Evolutionary conservation across 352 stramenopile genomes (phyloP), one percentile per base, ranked within the genome.

Genomic region (Globisporangium radiosum): DNA sequence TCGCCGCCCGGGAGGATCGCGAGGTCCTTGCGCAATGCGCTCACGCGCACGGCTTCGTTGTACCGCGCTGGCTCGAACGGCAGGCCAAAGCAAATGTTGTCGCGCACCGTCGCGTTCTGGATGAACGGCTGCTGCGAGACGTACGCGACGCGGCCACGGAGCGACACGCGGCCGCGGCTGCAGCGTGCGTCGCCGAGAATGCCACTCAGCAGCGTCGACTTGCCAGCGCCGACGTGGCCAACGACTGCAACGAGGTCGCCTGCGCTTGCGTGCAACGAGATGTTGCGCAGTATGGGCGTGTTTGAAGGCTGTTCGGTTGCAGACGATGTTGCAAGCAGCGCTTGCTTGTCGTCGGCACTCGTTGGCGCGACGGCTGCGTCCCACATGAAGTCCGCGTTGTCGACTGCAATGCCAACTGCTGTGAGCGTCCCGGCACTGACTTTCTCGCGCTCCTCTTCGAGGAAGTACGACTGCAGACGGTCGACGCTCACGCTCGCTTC

Each of bases 1-100:
- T 99, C 97, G 15, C 96, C 96, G 36, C 81, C 82, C 5, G 94
- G 85, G 39, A 99, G 70, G 45, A 97, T 80, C 44, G 71, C 70
- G 37, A 98, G 64, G 63, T 98, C 96, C 52, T 91, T 83, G 13
- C 73, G 66, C 19, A 98, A 72, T 36, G 67, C 68, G 47, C 95
- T 73, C 43, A 92, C 81, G 44, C 76, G 68, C 59, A 94, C 54
- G 0, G 71, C 71, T 53, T 78, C 68, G 5, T 68, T 61, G 60
- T 85, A 85, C 7, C 66, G 65, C 38, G 50, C 51, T 1, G 65
- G 25, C 40, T 84, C 72, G 15, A 81, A 76, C 9, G 74, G 61
- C 36, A 69, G 49, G 10, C 69, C 73, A 48, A 84, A 84, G 44
- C 60, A 66, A 58, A 84, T 77, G 57, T 84, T 84, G 19, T 84